These are phyloP conservation scores for Eucalyptus cloeziana DNA, from an alignment of 345 rosid species.

Conservation along the genomic window DNA sequence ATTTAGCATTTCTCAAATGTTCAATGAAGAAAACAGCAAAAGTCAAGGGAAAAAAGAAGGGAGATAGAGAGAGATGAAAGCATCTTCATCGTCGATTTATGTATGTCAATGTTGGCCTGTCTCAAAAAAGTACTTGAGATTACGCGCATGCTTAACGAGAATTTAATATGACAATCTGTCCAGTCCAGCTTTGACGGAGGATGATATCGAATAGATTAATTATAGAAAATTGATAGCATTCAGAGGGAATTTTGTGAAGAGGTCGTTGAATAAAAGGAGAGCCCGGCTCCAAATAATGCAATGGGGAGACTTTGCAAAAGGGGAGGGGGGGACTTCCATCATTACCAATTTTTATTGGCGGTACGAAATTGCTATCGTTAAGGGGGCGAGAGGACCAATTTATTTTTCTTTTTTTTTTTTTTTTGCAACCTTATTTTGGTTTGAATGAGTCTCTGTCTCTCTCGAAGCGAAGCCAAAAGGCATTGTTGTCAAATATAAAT, in stretches of 20 bases:
- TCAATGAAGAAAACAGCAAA: neutral
- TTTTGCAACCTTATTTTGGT: neutral
- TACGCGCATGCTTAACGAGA: neutral
- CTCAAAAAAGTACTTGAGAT: rapidly evolving
- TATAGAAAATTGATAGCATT: neutral
- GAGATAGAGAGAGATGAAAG: neutral
- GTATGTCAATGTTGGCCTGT: neutral
- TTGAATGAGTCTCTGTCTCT: neutral
- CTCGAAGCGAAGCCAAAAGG: neutral
- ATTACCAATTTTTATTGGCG: neutral
- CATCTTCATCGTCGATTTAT: neutral
- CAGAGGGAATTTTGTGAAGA: neutral
- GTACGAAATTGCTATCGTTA: neutral
- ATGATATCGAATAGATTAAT: neutral
- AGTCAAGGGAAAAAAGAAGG: neutral
- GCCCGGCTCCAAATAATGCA: neutral
- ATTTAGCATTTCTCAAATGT: neutral
- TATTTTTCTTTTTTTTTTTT: neutral
- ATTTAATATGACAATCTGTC: neutral
- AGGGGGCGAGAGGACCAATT: neutral
- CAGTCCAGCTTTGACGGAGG: neutral
- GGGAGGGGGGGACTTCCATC: neutral
- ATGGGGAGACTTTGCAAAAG: neutral
- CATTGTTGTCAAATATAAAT: neutral
- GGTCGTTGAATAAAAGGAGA: neutral